A percentile compares a stretch with the other conserved stretches of the same genome.
Evolutionary conservation across 768 basidiomycete species (phyloP).

Genomic region (Roridomyces roridus): DNA sequence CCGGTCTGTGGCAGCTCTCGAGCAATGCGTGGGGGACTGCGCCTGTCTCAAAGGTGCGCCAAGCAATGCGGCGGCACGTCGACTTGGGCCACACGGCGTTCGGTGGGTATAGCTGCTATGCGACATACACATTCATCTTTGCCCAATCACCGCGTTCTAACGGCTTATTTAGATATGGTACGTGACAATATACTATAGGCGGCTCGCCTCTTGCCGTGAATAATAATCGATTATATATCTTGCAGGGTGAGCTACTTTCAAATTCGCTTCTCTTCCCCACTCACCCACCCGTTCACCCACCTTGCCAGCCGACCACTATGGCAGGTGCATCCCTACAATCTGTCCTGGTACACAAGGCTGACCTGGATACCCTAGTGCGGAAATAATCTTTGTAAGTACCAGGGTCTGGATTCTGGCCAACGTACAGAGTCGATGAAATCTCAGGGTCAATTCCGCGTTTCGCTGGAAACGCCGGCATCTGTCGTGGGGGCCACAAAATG

Average conservation of each 20-base stretch:
- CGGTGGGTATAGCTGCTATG: background rate
- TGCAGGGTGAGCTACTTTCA: no score
- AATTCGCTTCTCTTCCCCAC: no score
- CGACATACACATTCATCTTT: background rate
- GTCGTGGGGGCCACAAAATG: constrained; percentile 85
- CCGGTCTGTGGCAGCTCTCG: constrained; percentile 86
- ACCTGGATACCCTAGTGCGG: constrained; percentile 49
- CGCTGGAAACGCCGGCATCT: constrained; percentile 43
- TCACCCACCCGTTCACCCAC: background rate
- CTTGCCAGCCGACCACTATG: constrained; percentile 82
- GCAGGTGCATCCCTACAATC: constrained; percentile 28
- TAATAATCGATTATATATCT: no score
- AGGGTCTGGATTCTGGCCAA: constrained; percentile 3
- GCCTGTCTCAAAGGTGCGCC: constrained; percentile 64
- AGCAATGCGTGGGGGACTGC: constrained; percentile 87
- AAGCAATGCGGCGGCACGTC: constrained; percentile 70
- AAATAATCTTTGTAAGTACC: constrained; percentile 74
- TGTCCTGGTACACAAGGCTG: no score
- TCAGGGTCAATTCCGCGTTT: constrained; percentile 73
- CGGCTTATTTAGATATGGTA: no score
- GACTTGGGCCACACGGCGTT: constrained; percentile 14
- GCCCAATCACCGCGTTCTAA: background rate
- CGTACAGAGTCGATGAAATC: background rate
- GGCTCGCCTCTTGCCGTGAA: no score
- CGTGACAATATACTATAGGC: no score